Evolutionary conservation across 768 basidiomycete species (phyloP).

Genomic region (Phaeolepiota aurea): DNA sequence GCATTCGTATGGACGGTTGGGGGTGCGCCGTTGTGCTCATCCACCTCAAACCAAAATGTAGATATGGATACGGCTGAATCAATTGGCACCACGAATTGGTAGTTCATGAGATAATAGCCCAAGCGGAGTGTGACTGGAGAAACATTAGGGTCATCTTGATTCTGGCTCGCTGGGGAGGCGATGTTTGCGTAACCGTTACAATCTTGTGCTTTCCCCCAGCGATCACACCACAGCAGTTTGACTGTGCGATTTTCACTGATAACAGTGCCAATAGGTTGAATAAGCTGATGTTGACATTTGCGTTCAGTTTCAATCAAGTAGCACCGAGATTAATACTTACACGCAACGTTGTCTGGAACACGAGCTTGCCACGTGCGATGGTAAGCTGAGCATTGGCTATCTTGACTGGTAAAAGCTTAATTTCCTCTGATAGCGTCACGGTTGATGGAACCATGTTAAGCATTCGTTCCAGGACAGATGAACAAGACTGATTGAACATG

Average conservation of each 20-base stretch:
- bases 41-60: constrained; percentile 28
- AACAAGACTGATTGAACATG: constrained; percentile 23
- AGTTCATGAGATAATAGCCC: constrained; percentile 18
- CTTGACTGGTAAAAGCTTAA: constrained; percentile 24
- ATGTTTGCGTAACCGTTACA: constrained; percentile 14
- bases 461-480: constrained; percentile 29
- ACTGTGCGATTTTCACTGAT: constrained; percentile 17
- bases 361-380: constrained; percentile 13
- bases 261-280: constrained; percentile 12
- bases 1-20: constrained; percentile 20
- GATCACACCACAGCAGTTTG: constrained; percentile 23
- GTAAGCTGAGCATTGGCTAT: constrained; percentile 17
- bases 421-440: constrained; percentile 28
- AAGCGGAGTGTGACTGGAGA: constrained; percentile 17
- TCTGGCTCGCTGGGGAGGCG: constrained; percentile 10
- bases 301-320: background rate
- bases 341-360: constrained; percentile 18
- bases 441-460: constrained; percentile 31
- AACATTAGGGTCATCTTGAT: constrained; percentile 12
- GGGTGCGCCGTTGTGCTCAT: constrained; percentile 23
- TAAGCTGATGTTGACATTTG: constrained; percentile 11
- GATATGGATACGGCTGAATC: constrained; percentile 21
- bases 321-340: constrained; percentile 9
- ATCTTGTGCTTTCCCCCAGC: constrained; percentile 15
- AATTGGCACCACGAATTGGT: constrained; percentile 22